Base-by-base conservation (phyloP, 2,329 filamentous ascomycete species). In the Aureobasidium namibiae region DNA sequence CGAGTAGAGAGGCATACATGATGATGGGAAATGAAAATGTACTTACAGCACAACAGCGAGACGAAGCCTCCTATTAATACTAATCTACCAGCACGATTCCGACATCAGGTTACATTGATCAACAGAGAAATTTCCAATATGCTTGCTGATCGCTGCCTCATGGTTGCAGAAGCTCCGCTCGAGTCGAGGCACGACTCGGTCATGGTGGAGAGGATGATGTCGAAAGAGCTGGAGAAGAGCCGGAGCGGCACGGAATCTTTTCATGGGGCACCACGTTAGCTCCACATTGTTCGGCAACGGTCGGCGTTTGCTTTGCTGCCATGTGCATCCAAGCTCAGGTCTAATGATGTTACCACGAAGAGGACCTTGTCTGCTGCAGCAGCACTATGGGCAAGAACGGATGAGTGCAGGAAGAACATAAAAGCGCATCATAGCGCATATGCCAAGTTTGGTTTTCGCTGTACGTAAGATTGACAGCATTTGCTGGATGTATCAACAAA, bases 131-230 rank as follows among this genome's bases (percentile, higher is more conserved):
- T 33, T 29, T 39, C 26, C 31, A 38, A 9, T 24, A 31, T 23
- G 24, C 42, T 14, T 42, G 54, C 31, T 48, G 54, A 57, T 48
- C 54, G 13, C 31, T 48, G 21, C 41, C 33, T 23, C 41, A 57
- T 57, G 54, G 29, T 48, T 18, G 33, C 42, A 46, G 18, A 16
- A 29, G 39, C 24, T 10, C 29, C 39, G 21, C 23, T 14, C 31
- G 42, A 39, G 31, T 56, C 52, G 52, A n/a, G 52, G 52, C 18
- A 18, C 53, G 31, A 23, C 39, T 31, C n/a, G 52, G 36, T 42
- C 24, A 54, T 42, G 42, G 42, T 57, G 54, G 54, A 57, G 54
- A 57, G 42, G 33, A 57, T 57, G 54, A 57, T 57, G 54, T 57
- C 41, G 42, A 57, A 21, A 56, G 39, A 57, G 33, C 38, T 46